Evolutionary conservation across 495 filamentous ascomycete genomes (phyloP).

Genomic region (Aspergillus nanangensis): DNA sequence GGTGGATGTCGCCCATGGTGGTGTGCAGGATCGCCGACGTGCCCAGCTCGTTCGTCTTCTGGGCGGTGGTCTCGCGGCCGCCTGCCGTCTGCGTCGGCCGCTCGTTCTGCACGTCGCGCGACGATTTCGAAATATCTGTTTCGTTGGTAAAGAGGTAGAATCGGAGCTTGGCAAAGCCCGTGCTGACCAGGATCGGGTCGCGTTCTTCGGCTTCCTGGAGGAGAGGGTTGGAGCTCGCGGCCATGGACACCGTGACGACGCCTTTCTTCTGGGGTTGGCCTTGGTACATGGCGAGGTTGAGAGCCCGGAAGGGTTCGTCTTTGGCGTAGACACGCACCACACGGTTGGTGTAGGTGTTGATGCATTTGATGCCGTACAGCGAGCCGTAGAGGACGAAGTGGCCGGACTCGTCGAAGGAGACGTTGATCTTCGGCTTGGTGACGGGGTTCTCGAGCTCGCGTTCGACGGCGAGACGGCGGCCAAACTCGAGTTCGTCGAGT

Average conservation of each 20-base stretch:
- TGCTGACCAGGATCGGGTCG: conserved; percentile 83
- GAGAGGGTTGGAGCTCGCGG: conserved; percentile 87
- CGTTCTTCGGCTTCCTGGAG: conserved; percentile 87
- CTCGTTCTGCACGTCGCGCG: conserved; percentile 92
- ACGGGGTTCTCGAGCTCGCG: conserved; percentile 71
- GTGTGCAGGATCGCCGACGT: conserved; percentile 86
- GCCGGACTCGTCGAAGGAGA: conserved; percentile 93
- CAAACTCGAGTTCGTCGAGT: conserved; percentile 87
- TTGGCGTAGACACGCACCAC: conserved; percentile 82
- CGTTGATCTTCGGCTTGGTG: conserved; percentile 69
- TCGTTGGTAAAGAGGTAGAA: conserved; percentile 99
- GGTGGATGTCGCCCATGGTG: conserved; percentile 88
- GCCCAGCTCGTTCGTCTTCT: conserved; percentile 65
- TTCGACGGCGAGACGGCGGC: conserved; percentile 81
- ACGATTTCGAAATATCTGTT: conserved; percentile 73
- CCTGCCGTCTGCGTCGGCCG: conserved; percentile 55
- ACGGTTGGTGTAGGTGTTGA: conserved; percentile 91
- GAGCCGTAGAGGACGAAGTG: conserved; percentile 95
- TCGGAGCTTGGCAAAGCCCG: conserved; percentile 80
- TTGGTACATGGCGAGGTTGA: conserved; percentile 89
- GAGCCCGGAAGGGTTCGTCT: conserved; percentile 80
- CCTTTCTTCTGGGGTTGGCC: conserved; percentile 90
- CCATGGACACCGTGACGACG: conserved; percentile 94
- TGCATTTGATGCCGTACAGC: conserved; percentile 82
- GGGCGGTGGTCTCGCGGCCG: conserved; percentile 37